Percentiles rank a stretch among this genome's conserved stretches.
These are phyloP conservation scores for Dothiorella sarmentorum DNA, from an alignment of 2,329 filamentous ascomycete genomes.

Conservation along the genomic window DNA sequence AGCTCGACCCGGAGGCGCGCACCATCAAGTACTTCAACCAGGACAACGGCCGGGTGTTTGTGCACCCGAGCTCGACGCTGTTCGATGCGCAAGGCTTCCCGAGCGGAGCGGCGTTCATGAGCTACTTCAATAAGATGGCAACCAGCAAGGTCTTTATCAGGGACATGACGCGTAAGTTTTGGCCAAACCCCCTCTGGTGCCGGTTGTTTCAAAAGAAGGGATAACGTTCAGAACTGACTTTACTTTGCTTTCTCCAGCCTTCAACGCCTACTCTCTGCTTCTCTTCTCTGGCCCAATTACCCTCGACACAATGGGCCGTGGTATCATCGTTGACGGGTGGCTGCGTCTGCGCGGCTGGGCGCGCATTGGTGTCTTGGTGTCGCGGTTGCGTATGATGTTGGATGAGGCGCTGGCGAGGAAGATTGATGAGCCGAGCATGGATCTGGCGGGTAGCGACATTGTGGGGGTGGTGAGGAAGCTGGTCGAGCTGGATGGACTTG, in stretches of 20 bases:
- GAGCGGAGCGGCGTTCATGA: slow-evolving; percentile 69
- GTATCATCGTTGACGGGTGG: slow-evolving; percentile 90
- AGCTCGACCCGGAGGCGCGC: slow-evolving; percentile 85
- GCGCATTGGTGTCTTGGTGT: slow-evolving; percentile 85
- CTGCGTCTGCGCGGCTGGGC: slow-evolving; percentile 85
- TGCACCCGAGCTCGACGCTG: slow-evolving; percentile 83
- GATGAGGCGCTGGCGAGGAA: slow-evolving; percentile 79
- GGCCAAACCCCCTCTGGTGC: no score
- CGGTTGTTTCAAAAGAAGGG: no score
- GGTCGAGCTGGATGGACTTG: slow-evolving; percentile 85
- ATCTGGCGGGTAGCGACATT: slow-evolving; percentile 59
- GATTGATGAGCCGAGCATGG: slow-evolving; percentile 68
- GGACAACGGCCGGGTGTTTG: slow-evolving; percentile 66
- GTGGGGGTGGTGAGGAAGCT: slow-evolving; percentile 74
- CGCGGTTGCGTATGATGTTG: slow-evolving; percentile 77
- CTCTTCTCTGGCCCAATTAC: slow-evolving; percentile 83
- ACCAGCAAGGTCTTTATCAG: slow-evolving; percentile 90
- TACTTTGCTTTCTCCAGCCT: slow-evolving; percentile 52
- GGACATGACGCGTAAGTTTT: slow-evolving; percentile 69
- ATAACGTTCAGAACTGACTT: no score
- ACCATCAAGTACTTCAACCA: slow-evolving; percentile 85
- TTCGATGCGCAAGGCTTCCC: slow-evolving; percentile 80
- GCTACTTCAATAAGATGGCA: slow-evolving; percentile 87
- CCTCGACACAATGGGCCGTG: slow-evolving; percentile 82
- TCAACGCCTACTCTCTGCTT: slow-evolving; percentile 84